Evolutionary conservation across 805 yeast genomes (phyloP), one percentile per base, ranked within the genome.

Genomic region (Schwanniomyces polymorphus): DNA sequence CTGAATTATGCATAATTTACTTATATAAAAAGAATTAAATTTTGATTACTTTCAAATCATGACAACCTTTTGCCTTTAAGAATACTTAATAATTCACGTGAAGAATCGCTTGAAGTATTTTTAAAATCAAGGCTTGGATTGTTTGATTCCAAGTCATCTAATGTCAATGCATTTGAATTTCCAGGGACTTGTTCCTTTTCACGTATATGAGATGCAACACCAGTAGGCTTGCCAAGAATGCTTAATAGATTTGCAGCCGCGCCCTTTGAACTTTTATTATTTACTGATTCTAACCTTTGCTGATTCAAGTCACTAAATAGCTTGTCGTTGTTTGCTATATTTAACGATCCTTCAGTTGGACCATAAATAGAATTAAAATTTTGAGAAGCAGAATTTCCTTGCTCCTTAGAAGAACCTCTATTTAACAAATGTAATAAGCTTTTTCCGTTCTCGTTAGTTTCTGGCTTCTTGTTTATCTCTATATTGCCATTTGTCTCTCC

Each of bases 381-480:
- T 25, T 44, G 39, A 7, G 28, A 38, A 31, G 23, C 29, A 18
- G 43, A 39, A 26, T 44, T 40, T 14, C 10, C 33, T 12, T 21
- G 21, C n/a, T 27, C 21, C 6, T 37, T 37, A 7, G 26, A 16
- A 12, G 16, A 38, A 14, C 48, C 45, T 1, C 56, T 54, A 38
- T 60, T 61, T 41, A 62, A 55, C 25, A 61, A 50, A 23, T 58
- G 57, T 28, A 62, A 50, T 26, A 62, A 50, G 21, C 55, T 58
- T 41, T 57, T 51, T n/a, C 63, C 64, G 14, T 53, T 57, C 7
- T 44, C 27, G 5, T 27, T 10, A 8, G 11, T 42, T 14, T 12
- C 17, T 7, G 16, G 14, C 4, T 16, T 16, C 9, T 14, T 35
- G 7, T 34, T 27, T 14, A 25, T 27, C 7, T 38, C 33, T 7